Evolutionary conservation across 139 green algal species (phyloP).

Genomic region (Volvox reticuliferus): DNA sequence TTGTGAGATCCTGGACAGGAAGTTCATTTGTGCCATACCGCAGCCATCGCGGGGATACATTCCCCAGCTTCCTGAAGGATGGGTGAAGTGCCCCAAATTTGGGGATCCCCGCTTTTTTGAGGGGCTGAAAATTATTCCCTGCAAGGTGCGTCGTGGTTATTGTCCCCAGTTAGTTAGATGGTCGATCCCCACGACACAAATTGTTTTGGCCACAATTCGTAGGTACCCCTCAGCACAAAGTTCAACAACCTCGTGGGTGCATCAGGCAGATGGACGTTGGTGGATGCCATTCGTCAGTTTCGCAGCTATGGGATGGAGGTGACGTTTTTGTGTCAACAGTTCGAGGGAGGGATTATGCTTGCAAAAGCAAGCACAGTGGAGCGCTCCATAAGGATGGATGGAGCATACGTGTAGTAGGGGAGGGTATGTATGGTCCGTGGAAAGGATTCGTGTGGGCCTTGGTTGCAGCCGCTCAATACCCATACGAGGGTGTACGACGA

Average conservation of each 20-base stretch:
- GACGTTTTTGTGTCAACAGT: neutral
- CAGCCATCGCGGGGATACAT: conserved; percentile 25
- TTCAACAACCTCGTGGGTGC: conserved; percentile 54
- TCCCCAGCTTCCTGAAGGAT: conserved; percentile 64
- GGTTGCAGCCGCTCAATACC: too few relatives aligned
- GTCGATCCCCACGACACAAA: neutral
- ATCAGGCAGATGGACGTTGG: conserved; percentile 59
- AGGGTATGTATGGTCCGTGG: too few relatives aligned
- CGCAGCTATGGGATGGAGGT: conserved; percentile 50
- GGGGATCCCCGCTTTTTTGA: conserved; percentile 52
- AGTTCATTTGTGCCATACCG: neutral
- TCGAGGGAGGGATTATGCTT: neutral
- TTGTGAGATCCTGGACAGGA: too few relatives aligned
- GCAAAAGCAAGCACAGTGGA: neutral
- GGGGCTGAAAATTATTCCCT: conserved; percentile 67
- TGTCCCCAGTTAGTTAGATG: neutral
- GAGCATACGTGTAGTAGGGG: too few relatives aligned
- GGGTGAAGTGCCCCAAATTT: conserved; percentile 69
- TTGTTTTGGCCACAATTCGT: neutral
- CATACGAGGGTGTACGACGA: too few relatives aligned
- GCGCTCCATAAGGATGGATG: too few relatives aligned
- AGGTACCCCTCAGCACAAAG: conserved; percentile 66
- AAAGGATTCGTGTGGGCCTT: too few relatives aligned
- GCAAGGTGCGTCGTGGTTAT: conserved; percentile 57
- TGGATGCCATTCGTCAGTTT: conserved; percentile 51